phyloP scores from a whole-genome alignment of 805 yeast species.

The Blastobotrys americana region DNA sequence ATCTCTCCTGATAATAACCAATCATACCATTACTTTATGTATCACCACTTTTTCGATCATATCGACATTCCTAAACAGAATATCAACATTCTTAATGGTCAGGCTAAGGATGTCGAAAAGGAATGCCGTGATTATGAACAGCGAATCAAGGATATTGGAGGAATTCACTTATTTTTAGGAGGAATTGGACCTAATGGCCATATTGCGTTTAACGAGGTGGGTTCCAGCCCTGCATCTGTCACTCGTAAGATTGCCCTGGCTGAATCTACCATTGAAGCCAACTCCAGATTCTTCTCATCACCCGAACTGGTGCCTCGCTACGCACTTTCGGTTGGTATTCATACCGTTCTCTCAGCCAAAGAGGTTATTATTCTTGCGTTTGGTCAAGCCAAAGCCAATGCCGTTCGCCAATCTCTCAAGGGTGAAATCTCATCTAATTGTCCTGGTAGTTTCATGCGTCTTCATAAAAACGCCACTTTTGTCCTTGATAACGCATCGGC shows the following conservation, averaged over 20 bases:
- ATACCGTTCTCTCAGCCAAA: slow-evolving; percentile 48
- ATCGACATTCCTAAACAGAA: slow-evolving; percentile 46
- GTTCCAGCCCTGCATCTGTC: slow-evolving; percentile 39
- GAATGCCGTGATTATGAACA: slow-evolving; percentile 46
- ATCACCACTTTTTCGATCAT: slow-evolving; percentile 47
- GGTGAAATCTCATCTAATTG: slow-evolving; percentile 37
- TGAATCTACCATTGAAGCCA: slow-evolving; percentile 45
- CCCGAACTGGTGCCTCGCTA: slow-evolving; percentile 41
- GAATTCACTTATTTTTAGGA: slow-evolving; percentile 48
- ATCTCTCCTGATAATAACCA: slow-evolving; percentile 42
- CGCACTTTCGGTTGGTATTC: slow-evolving; percentile 51
- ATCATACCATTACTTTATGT: slow-evolving; percentile 54
- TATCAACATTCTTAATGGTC: slow-evolving; percentile 50
- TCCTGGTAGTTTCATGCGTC: slow-evolving; percentile 47
- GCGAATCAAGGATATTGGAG: slow-evolving; percentile 41
- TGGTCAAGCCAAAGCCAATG: slow-evolving; percentile 41
- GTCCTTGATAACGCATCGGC: slow-evolving; percentile 45
- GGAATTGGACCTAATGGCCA: slow-evolving; percentile 59
- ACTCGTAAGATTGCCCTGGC: slow-evolving; percentile 45
- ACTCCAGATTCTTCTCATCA: slow-evolving; percentile 46
- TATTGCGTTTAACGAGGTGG: slow-evolving; percentile 53
- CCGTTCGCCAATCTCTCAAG: slow-evolving; percentile 40
- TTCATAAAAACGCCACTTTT: slow-evolving; percentile 35
- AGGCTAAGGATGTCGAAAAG: slow-evolving; percentile 37
- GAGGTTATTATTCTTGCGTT: slow-evolving; percentile 47